Evolutionary conservation across 345 rosid species (phyloP), one percentile per base, ranked within the genome.

Genomic region (Carallia pectinifolia): DNA sequence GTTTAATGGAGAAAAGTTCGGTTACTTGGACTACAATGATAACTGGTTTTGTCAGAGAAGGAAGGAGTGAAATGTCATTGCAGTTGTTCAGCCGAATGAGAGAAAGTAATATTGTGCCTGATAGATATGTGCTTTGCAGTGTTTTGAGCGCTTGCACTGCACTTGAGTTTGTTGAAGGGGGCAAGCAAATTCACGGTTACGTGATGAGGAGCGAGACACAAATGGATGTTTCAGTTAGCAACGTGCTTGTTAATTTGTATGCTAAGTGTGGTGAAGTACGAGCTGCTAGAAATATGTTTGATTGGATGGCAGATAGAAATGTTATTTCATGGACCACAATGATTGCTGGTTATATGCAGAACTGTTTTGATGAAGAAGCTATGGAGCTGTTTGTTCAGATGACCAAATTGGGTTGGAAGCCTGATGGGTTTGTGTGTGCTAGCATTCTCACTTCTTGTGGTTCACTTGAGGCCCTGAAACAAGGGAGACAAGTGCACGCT

Each of bases 11-110:
- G 68, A 89, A 77, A 76, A 85, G 80, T 62, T 77, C 75, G 1
- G 90, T 89, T 67, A 79, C 88, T 68, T 89, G 96, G 93, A 89
- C 90, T 23, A 75, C 85, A 1, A 88, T 92, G 69, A 85, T 92
- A 59, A 80, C 80, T 9, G 91, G 90, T 63, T 87, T 82, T 75
- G 83, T 80, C 13, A 87, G 79, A 70, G 78, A 76, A 73, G 89
- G 96, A 71, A 81, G 78, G 74, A 84, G 89, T 68, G 80, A 82
- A 6, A 71, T 81, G 54, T 77, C 89, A 13, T 65, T 92, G 63
- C 71, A 81, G 58, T 47, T 92, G 62, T 87, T 89, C 74, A 72
- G 59, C 38, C 78, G 77, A 64, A 71, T 88, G 79, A 64, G 71
- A 76, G 77, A 81, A 53, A 70, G 65, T 3, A 77, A 73, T 62